These are phyloP conservation scores for Oryza nivara DNA, from an alignment of 176 grass and related monocot species.

Conservation along the genomic window DNA sequence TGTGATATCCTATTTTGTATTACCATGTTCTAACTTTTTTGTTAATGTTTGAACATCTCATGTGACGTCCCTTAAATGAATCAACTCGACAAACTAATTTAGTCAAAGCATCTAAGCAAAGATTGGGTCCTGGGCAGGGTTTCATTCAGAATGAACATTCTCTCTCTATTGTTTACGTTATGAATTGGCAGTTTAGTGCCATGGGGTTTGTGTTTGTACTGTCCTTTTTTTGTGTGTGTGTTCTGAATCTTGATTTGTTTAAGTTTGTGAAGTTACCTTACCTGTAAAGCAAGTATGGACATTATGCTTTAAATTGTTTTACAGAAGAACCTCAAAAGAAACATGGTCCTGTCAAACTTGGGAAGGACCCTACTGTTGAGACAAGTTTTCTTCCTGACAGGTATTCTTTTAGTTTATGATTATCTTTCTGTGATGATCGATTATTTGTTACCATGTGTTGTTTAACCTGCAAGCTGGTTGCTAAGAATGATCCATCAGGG, in stretches of 20 bases:
- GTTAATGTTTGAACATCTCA: neutral
- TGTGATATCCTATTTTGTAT: conserved; percentile 27
- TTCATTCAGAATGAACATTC: neutral
- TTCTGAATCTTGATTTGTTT: neutral
- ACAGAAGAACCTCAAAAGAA: conserved; percentile 74
- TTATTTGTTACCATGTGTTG: conserved; percentile 42
- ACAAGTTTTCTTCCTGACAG: conserved; percentile 97
- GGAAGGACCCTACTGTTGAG: conserved; percentile 95
- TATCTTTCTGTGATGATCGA: conserved; percentile 35
- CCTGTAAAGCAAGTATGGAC: conserved; percentile 3
- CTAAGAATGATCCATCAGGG: conserved; percentile 97
- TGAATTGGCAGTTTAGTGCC: neutral
- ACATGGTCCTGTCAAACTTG: conserved; percentile 57
- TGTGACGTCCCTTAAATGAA: neutral
- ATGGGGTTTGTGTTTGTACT: neutral
- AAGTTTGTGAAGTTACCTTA: conserved; percentile 25
- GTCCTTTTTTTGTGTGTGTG: neutral
- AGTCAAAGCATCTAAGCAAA: neutral
- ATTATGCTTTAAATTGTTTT: conserved; percentile 20
- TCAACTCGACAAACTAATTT: neutral
- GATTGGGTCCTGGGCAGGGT: neutral
- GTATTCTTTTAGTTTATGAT: conserved; percentile 58
- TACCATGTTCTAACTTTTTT: neutral
- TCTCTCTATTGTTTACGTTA: conserved; percentile 20
- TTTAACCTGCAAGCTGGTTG: conserved; percentile 66